A percentile compares a stretch with the other conserved stretches of the same genome.
Evolutionary conservation across 768 basidiomycete species (phyloP).

Genomic region (Clavulina sp.): DNA sequence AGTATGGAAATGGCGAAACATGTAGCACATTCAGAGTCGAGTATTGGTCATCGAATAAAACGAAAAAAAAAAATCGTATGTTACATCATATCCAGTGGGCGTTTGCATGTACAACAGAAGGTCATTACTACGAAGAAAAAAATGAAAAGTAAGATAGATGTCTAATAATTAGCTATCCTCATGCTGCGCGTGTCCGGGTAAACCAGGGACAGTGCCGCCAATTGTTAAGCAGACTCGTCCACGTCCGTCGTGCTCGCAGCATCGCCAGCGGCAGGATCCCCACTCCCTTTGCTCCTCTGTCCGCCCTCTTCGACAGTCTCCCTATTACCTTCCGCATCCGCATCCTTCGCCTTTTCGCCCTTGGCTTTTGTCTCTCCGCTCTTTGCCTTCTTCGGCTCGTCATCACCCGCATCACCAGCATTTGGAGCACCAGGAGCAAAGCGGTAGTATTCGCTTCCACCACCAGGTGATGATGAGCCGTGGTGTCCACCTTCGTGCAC

Average conservation of each 20-base stretch:
- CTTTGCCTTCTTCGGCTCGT: neutral
- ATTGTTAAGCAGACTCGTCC: neutral
- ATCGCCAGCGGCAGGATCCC: neutral
- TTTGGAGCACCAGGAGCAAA: neutral
- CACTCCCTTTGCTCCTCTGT: neutral
- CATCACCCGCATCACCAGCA: neutral
- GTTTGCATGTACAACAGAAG: neutral
- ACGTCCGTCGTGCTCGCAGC: neutral
- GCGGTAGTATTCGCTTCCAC: neutral
- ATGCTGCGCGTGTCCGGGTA: neutral
- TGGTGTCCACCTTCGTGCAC: slow-evolving; percentile 22
- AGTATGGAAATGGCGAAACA: neutral
- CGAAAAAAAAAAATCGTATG: no score
- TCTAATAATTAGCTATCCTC: neutral
- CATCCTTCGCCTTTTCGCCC: neutral
- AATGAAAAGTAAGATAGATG: neutral
- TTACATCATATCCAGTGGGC: no score
- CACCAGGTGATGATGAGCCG: neutral
- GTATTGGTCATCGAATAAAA: neutral
- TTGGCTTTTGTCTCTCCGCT: neutral
- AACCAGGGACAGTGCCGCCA: neutral
- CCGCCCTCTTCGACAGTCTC: neutral
- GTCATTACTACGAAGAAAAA: neutral
- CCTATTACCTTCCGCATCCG: neutral
- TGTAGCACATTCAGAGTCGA: neutral